Evolutionary conservation across 2,329 filamentous ascomycete species (phyloP), one percentile per base, ranked within the genome.

Genomic region (Fusarium protoensiforme): DNA sequence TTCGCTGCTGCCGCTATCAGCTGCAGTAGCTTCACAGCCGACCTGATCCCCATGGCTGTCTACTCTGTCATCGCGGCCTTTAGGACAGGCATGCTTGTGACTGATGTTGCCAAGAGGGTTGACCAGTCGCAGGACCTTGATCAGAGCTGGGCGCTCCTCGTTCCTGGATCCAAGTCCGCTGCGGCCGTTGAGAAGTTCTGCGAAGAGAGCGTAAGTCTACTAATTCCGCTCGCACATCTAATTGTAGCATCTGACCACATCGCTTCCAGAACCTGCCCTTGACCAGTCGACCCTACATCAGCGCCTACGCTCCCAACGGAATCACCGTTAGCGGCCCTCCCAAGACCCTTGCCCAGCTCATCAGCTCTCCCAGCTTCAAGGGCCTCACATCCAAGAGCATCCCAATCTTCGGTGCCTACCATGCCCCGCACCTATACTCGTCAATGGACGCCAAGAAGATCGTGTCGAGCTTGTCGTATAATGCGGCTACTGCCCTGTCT

Each of bases 1-100:
- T 74, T 75, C 35, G 73, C 73, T 7, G 73, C 73, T 8, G 73
- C 73, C 0, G 73, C 73, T 9, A 58, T 75, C 2, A 74, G 73
- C 31, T 75, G 71, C 18, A 75, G 73, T 35, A 73, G 68, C 51
- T 71, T 71, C 11, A 72, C 66, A 2, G 61, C 71, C 27, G 73
- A 76, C 10, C 41, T 75, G 1, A 74, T 75, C 8, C 61, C 68
- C 0, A 70, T 74, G 64, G 73, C 73, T 10, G 68, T 75, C 0
- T 56, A 68, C 20, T 65, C 73, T 0, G 71, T 75, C 4, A 29
- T 69, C 1, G 69, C 68, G 1, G 69, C 73, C 18, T 75, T 75
- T n/a, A 53, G 65, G 14, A 72, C 71, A 8, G 73, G 73, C 1
- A 41, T 76, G 9, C 59, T 70, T 5, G 73, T 75, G 7, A 53